Evolutionary conservation across 1,139 yeast species (phyloP), one percentile per base, ranked within the genome.

Genomic region (Debaryomyces udenii): DNA sequence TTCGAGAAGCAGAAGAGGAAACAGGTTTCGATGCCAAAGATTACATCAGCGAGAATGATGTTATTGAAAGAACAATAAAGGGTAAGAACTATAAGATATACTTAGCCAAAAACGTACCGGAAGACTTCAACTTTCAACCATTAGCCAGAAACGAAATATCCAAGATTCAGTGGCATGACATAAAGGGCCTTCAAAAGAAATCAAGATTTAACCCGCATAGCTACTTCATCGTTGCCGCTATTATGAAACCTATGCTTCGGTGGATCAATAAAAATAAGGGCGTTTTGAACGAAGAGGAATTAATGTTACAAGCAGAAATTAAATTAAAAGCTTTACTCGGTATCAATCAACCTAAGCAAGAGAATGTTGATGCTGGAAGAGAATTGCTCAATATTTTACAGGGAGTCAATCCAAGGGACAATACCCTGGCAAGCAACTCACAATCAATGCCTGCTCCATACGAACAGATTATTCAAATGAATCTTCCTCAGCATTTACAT

Each of bases 1-100:
- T 88, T n/a, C 78, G 99, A 57, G 99, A 94, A 62, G 93, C 88
- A 16, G 78, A 77, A 48, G 99, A 94, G 66, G 99, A 94, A 61
- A 93, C 91, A n/a, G 96, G 99, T 0, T 90, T 85, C 55, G 94
- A 91, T 62, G 83, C 89, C 37, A 65, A 81, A 3, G 81, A 80
- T 9, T 77, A 76, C 51, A 74, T 91, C 39, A 78, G 80, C 46
- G 84, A 83, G 47, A 76, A 82, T 27, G 91, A 86, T 44, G 87
- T 77, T 47, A 76, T 90, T 39, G 98, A 93, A 58, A 78, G 95
- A 59, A 87, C 89, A 6, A 79, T 89, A 29, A 71, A 74, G 39
- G 96, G 94, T 9, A 93, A 93, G 61, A 89, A 88, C 61, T 87
- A 87, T 61, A 85, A 90, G 55, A 86, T 94, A 24, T 94, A 80